Base-by-base conservation (phyloP, 2,329 filamentous ascomycete genomes). In the Colletotrichum aenigma region DNA sequence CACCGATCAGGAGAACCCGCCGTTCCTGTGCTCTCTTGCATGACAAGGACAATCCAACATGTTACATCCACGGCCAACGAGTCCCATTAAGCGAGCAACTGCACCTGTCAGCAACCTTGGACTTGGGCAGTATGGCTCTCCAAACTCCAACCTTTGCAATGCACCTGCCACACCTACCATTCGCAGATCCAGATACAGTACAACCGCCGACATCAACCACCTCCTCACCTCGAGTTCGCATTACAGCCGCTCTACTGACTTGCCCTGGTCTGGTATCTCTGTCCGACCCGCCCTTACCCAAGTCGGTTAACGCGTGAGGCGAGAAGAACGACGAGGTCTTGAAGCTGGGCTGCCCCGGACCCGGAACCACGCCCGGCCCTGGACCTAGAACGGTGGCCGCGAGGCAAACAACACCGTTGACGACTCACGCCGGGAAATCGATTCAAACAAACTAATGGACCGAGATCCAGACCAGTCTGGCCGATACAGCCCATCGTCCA, bases 381-480 rank as follows among this genome's bases (percentile, higher is more conserved):
- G 56, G 69, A 56, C 64, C 55, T 67, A 56, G 62, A 70, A 73
- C 56, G 38, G 62, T 71, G 60, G 66, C 48, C 66, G 7, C 74
- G 69, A 21, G 28, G 60, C 60, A 61, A 70, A 64, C 55, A 66
- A 52, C 62, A 55, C 56, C 61, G 56, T 65, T 48, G 28, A 68
- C 64, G 56, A 56, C 52, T 36, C 70, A 38, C 38, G 64, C 30
- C 64, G 52, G 34, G 43, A 32, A 32, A 21, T 52, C 26, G 30
- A 52, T 21, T 52, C 43, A 52, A 58, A 30, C 62, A 36, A 55
- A n/a, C 52, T 36, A 61, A 24, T 64, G 24, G 62, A 48, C 56
- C 48, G 34, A 75, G 73, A 73, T 75, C 62, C 70, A 69, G 70
- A 55, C 70, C 73, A 65, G 48, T 48, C 64, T 68, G 64, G 64